Conservation (phyloP, 2,329 filamentous ascomycete genomes). For the Ascochyta viciae-villosae region DNA sequence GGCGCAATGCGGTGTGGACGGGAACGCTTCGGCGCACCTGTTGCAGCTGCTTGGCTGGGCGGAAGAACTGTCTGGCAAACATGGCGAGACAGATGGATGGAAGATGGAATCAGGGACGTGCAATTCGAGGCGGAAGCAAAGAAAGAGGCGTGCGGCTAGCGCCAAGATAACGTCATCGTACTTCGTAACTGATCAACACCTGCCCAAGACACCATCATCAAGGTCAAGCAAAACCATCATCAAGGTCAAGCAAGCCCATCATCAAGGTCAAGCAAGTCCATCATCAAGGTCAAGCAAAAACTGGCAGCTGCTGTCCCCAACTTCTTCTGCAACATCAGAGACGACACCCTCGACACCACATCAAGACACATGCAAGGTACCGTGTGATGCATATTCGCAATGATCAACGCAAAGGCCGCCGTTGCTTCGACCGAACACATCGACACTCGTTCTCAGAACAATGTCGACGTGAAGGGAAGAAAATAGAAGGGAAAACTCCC, state of each 20-base stretch:
- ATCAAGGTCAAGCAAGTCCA: too few species aligned
- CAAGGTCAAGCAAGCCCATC: too few species aligned
- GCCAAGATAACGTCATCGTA: slow-evolving; percentile 24
- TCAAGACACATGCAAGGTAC: too few species aligned
- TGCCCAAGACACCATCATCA: too few species aligned
- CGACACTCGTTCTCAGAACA: background rate
- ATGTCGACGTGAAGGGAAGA: background rate
- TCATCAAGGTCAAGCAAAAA: too few species aligned
- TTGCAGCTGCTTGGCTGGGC: slow-evolving; percentile 51
- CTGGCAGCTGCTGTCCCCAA: too few species aligned
- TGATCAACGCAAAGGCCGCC: background rate
- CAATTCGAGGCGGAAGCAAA: slow-evolving; percentile 17
- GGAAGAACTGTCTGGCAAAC: slow-evolving; percentile 54
- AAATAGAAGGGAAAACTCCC: background rate
- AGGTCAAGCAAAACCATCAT: too few species aligned
- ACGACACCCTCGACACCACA: too few species aligned
- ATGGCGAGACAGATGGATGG: slow-evolving; percentile 46
- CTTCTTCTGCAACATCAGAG: too few species aligned
- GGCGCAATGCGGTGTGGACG: background rate
- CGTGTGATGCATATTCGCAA: too few species aligned
- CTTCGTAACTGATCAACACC: too few species aligned
- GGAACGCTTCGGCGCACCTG: slow-evolving; percentile 40
- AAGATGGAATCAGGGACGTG: slow-evolving; percentile 12
- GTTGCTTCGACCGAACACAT: background rate
- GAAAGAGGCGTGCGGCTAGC: slow-evolving; percentile 4